Evolutionary conservation across 1,284 basidiomycete species (phyloP), one percentile per base, ranked within the genome.

Genomic region (Schizopora paradoxa): DNA sequence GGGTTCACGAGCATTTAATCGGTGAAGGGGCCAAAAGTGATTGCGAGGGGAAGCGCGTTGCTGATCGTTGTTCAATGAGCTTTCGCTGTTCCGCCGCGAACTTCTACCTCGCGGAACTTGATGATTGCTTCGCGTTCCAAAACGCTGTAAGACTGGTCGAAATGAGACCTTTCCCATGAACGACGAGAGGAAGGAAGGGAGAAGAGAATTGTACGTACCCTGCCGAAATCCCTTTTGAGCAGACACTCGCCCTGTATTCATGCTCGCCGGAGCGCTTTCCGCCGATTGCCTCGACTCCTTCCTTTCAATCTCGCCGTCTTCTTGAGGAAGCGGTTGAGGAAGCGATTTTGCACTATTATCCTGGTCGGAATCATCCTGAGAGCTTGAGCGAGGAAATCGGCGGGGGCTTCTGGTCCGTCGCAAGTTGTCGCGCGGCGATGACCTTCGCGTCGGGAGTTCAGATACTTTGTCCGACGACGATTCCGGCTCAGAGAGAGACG

Each of bases 21-120:
- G 65, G 42, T 67, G 66, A 10, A 76, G 60, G 16, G 57, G 65
- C 48, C 56, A 63, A 51, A 73, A 53, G 2, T 66, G 59, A 36
- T 69, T 66, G 0, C 72, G 58, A 1, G 74, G 74, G 0, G 72
- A 74, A 1, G 67, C 60, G 14, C 74, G 68, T 3, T 70, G 71
- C 33, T 62, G 68, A 6, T 67, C 59, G 0, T 60, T 60, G 1
- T 65, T 67, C 2, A 58, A 39, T 19, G 56, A 42, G 25, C 52
- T 51, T 14, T 21, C 23, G 43, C 49, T 52, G n/a, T 47, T 27
- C 4, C 45, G 35, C 40, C 43, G 51, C 10, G 50, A 43, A 29
- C 6, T n/a, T n/a, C n/a, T n/a, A 14, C 28, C 33, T 19, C 22
- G 25, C 16, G 6, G 43, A 10, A 16, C 13, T 6, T 34, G 28